Percentiles rank a stretch among this genome's conserved stretches.
These are phyloP conservation scores for Croton laevigatus DNA, from an alignment of 441 rosid species.

Conservation along the genomic window DNA sequence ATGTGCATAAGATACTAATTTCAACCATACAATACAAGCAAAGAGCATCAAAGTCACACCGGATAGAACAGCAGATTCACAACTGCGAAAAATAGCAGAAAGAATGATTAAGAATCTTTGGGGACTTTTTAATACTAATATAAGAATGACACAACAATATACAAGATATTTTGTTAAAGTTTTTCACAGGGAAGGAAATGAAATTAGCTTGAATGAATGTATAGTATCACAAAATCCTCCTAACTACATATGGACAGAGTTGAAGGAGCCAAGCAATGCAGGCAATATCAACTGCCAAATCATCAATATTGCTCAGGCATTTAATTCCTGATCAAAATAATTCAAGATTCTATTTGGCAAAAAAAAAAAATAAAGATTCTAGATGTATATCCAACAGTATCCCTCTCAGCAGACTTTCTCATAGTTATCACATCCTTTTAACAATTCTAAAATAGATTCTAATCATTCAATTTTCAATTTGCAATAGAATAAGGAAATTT, in stretches of 20 bases:
- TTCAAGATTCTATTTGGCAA: too few relatives aligned
- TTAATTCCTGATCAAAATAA: neutral
- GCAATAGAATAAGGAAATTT: neutral
- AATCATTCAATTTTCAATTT: neutral
- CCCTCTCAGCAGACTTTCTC: constrained; percentile 2
- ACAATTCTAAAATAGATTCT: neutral
- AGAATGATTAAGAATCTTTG: constrained; percentile 2
- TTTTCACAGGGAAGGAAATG: neutral
- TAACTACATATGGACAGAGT: neutral
- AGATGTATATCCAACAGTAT: neutral
- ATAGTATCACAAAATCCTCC: neutral
- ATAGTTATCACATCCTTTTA: neutral
- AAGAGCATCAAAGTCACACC: constrained; percentile 78
- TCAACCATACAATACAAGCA: constrained; percentile 89
- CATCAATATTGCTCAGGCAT: neutral
- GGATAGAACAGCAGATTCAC: constrained; percentile 77
- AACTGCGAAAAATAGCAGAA: constrained; percentile 41
- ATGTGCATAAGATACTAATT: constrained; percentile 90
- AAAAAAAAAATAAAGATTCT: too few relatives aligned
- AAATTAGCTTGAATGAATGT: neutral
- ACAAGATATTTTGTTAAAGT: neutral
- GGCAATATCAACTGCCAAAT: neutral
- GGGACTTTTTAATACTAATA: neutral
- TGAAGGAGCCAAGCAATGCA: neutral
- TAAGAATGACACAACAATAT: neutral